These are phyloP conservation scores for Camellia granthamiana DNA, from an alignment of 148 eudicot genomes.

Conservation along the genomic window DNA sequence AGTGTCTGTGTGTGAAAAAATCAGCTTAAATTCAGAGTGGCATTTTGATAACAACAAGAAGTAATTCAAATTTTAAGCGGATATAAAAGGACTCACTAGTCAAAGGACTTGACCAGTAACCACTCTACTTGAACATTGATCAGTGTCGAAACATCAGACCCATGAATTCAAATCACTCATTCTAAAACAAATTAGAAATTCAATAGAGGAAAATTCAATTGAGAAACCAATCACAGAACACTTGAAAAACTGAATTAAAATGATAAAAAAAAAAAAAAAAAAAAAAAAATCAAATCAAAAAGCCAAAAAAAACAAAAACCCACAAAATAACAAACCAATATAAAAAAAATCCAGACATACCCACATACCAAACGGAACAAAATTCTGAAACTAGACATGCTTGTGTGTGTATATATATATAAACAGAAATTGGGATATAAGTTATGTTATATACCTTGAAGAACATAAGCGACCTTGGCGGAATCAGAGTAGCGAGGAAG, in stretches of 20 bases:
- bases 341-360: neutral
- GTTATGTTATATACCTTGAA: conserved; percentile 52
- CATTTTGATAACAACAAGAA: neutral
- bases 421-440: too few species aligned
- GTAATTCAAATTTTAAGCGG: neutral
- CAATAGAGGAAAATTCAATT: too few species aligned
- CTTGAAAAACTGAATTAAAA: neutral
- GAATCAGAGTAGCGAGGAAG: conserved; percentile 81
- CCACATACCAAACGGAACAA: neutral
- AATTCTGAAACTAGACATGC: neutral
- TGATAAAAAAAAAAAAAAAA: neutral
- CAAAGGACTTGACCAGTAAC: neutral
- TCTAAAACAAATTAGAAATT: too few species aligned
- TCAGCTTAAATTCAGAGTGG: neutral
- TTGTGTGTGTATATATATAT: too few species aligned
- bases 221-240: neutral
- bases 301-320: neutral
- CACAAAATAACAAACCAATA: neutral
- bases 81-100: neutral
- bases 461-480: conserved; percentile 78
- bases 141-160: neutral
- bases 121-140: neutral
- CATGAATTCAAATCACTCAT: neutral
- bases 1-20: too few species aligned
- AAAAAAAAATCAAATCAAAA: too few species aligned